Conservation (phyloP, 768 basidiomycete genomes). For the Polyporus arcularius region DNA sequence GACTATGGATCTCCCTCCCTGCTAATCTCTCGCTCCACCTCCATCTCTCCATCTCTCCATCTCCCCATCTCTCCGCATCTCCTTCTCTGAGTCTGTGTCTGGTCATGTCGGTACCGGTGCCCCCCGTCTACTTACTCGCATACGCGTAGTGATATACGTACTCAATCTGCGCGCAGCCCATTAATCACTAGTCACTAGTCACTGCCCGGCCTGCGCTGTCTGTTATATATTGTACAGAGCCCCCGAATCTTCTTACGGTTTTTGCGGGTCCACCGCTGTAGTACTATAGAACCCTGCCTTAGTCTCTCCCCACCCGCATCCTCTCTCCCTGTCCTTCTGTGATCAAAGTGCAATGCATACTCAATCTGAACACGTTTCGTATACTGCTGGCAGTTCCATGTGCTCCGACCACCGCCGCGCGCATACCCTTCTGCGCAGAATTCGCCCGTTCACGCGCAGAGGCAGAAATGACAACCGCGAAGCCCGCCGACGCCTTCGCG, state of each 20-base stretch:
- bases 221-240: constrained; percentile 6
- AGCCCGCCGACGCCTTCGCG: too few species aligned
- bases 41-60: too few species aligned
- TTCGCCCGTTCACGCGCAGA: too few species aligned
- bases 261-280: background rate
- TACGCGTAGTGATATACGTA: background rate
- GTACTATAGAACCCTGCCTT: background rate
- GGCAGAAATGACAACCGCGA: too few species aligned
- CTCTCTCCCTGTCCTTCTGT: background rate
- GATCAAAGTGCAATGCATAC: too few species aligned
- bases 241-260: background rate
- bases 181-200: too few species aligned
- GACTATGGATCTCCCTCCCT: too few species aligned
- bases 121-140: background rate
- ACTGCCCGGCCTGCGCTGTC: background rate
- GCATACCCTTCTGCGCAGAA: too few species aligned
- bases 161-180: background rate
- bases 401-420: too few species aligned
- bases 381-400: too few species aligned
- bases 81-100: background rate
- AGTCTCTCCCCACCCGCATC: background rate
- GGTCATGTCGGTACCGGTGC: background rate
- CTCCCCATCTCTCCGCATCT: background rate
- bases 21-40: too few species aligned
- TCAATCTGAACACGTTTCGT: too few species aligned